A percentile compares a stretch with the other conserved stretches of the same genome.
Conservation (phyloP, 495 filamentous ascomycete genomes). For the Clavariopsis aquatica region DNA sequence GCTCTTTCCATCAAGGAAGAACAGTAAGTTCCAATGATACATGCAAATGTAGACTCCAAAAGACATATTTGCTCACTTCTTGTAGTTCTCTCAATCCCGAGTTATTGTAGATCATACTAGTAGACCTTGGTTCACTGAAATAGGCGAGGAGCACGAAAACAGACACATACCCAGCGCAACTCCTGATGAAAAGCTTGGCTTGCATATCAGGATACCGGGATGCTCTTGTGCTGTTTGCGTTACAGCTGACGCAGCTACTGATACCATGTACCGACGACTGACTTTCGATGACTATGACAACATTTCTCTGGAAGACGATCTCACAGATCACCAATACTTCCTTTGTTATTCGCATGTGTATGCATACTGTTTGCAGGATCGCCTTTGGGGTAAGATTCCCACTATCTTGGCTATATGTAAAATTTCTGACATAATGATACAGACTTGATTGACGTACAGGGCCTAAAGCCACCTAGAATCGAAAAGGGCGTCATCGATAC, state of each 20-base stretch:
- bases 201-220: constrained; percentile 26
- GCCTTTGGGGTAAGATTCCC: constrained; percentile 21
- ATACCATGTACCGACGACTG: constrained; percentile 18
- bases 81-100: constrained; percentile 5
- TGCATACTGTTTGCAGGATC: constrained; percentile 28
- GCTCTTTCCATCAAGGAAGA: background rate
- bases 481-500: constrained; percentile 13
- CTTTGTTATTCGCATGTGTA: constrained; percentile 27
- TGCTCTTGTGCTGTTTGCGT: constrained; percentile 31
- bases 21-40: background rate
- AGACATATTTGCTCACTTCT: too few relatives aligned
- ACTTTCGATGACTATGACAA: constrained; percentile 32
- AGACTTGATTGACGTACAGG: background rate
- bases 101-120: constrained; percentile 15
- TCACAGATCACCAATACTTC: constrained; percentile 34
- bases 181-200: background rate
- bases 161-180: background rate
- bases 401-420: background rate
- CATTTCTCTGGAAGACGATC: constrained; percentile 28
- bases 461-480: background rate
- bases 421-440: background rate
- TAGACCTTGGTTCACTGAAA: constrained; percentile 1
- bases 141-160: background rate
- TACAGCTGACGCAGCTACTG: constrained; percentile 1
- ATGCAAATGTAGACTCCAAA: background rate